These are phyloP conservation scores for Cladophialophora exuberans DNA, from an alignment of 2,329 filamentous ascomycete species.

Conservation along the genomic window DNA sequence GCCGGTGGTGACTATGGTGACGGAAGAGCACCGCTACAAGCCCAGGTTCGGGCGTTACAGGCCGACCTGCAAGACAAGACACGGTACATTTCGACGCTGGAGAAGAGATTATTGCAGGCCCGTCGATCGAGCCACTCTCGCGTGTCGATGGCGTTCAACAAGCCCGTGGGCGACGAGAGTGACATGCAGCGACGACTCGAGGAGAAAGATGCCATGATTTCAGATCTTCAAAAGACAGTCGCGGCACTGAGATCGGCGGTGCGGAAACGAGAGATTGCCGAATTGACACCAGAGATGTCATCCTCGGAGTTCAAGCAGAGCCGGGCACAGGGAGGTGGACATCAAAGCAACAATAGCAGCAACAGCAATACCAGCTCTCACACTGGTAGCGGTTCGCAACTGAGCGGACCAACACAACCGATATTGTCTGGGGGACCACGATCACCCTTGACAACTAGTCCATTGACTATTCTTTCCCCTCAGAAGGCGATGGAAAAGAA, in stretches of 20 bases:
- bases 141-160: constrained; percentile 74
- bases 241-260: constrained; percentile 81
- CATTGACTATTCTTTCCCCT: constrained; percentile 39
- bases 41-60: constrained; percentile 91
- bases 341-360: constrained; percentile 37
- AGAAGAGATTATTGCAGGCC: constrained; percentile 89
- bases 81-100: constrained; percentile 90
- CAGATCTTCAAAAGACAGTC: constrained; percentile 92
- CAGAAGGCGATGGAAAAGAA: constrained; percentile 53
- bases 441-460: constrained; percentile 29
- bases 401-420: constrained; percentile 27
- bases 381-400: constrained; percentile 35
- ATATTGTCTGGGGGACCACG: constrained; percentile 21
- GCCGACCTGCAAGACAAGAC: constrained; percentile 97
- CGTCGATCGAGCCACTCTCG: constrained; percentile 86
- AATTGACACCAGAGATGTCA: constrained; percentile 52
- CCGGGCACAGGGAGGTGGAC: constrained; percentile 23
- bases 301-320: constrained; percentile 39
- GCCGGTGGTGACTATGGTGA: constrained; percentile 82
- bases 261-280: constrained; percentile 81
- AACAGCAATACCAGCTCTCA: constrained; percentile 39
- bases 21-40: constrained; percentile 75
- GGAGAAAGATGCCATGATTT: constrained; percentile 92
- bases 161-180: constrained; percentile 75
- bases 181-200: constrained; percentile 83